A percentile compares a stretch with the other conserved stretches of the same genome.
These are phyloP conservation scores for Rubia balearica DNA, from an alignment of 305 asterid genomes.

Conservation along the genomic window DNA sequence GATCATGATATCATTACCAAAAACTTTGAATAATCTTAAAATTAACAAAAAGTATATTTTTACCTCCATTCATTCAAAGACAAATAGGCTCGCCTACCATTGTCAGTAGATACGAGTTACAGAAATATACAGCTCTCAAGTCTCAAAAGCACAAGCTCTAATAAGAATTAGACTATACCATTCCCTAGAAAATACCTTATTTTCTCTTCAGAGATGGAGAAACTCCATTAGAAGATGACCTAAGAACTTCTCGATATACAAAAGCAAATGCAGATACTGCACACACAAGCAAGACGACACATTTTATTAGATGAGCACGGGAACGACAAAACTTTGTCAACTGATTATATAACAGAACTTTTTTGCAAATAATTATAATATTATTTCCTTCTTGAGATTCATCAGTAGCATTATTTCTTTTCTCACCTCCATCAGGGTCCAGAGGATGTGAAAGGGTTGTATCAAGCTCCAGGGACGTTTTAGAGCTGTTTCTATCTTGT, in stretches of 20 bases:
- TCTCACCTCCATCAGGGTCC: slow-evolving; percentile 39
- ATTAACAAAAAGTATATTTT: neutral
- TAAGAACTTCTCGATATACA: slow-evolving; percentile 76
- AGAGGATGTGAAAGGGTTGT: slow-evolving; percentile 41
- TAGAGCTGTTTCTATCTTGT: slow-evolving; percentile 55
- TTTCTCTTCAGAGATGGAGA: slow-evolving; percentile 63
- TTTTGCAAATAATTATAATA: neutral
- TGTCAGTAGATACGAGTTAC: neutral
- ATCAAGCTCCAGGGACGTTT: slow-evolving; percentile 36
- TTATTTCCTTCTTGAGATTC: slow-evolving; percentile 35
- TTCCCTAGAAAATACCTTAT: slow-evolving; percentile 41
- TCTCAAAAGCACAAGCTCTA: neutral
- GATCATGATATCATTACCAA: neutral
- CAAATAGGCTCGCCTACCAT: slow-evolving; percentile 1
- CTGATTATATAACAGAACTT: neutral
- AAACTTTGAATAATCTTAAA: neutral
- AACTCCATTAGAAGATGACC: slow-evolving; percentile 31
- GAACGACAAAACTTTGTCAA: neutral
- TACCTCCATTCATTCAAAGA: neutral
- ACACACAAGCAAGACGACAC: slow-evolving; percentile 20
- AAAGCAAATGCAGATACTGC: slow-evolving; percentile 78
- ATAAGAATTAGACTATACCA: neutral
- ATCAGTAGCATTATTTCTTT: slow-evolving; percentile 37
- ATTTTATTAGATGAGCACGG: neutral
- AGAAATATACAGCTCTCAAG: neutral